phyloP scores from a whole-genome alignment of 2,329 filamentous ascomycete genomes.

The Corniculantispora saksenae region DNA sequence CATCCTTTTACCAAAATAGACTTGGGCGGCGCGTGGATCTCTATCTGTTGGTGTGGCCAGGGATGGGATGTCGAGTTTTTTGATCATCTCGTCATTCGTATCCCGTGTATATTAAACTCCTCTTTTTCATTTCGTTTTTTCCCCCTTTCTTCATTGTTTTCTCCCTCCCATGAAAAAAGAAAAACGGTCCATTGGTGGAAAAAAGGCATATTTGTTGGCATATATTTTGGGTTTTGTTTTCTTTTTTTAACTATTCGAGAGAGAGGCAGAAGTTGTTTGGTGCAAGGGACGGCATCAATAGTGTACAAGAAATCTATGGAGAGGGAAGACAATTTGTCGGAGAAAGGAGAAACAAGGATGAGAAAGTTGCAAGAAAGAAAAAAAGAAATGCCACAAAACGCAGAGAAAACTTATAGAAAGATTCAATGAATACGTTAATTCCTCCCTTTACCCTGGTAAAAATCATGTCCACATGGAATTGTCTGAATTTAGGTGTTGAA shows the following conservation, averaged over 20 bases:
- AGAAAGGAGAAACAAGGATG: background rate
- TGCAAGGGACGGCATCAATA: background rate
- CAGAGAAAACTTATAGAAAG: background rate
- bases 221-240: background rate
- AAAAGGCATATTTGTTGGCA: conserved; percentile 12
- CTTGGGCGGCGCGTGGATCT: conserved; percentile 11
- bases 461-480: no score
- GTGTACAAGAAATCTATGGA: conserved; percentile 7
- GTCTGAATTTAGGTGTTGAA: no score
- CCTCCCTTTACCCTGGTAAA: background rate
- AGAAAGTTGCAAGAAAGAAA: background rate
- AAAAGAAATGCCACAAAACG: conserved; percentile 9
- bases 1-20: conserved; percentile 15
- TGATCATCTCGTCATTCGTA: background rate
- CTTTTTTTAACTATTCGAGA: background rate
- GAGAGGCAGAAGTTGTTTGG: background rate
- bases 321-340: no score
- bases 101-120: conserved; percentile 21
- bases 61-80: background rate
- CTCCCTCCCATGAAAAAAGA: background rate
- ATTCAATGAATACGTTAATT: conserved; percentile 16
- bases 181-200: background rate
- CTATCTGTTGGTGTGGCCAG: background rate
- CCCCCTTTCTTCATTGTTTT: background rate
- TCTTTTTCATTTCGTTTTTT: conserved; percentile 1